phyloP scores from a whole-genome alignment of 2,329 filamentous ascomycete genomes.

The Talaromyces sp. region DNA sequence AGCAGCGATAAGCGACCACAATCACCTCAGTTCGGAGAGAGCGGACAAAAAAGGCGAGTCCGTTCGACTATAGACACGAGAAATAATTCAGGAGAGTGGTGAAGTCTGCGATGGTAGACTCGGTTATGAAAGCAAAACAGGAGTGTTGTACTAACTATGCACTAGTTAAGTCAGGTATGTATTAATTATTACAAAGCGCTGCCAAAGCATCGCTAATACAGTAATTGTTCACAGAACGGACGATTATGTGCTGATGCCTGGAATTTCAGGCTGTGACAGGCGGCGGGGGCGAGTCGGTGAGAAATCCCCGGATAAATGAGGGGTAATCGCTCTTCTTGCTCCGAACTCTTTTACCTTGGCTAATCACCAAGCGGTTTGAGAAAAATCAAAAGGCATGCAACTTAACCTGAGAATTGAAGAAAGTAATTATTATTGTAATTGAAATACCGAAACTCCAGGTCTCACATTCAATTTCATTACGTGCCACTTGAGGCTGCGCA shows the following conservation, averaged over 20 bases:
- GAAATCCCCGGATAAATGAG: not conserved
- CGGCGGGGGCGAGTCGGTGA: conserved; percentile 16
- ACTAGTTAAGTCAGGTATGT: not conserved
- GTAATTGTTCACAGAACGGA: too few species aligned
- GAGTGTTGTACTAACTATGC: not conserved
- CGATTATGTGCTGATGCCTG: not conserved
- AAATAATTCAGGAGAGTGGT: not conserved
- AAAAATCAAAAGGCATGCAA: not conserved
- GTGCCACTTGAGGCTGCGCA: conserved; percentile 7
- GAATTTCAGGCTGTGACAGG: conserved; percentile 6
- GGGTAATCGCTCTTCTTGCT: not conserved
- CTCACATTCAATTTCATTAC: not conserved
- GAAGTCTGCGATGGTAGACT: not conserved
- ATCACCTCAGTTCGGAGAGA: not conserved
- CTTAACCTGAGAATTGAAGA: not conserved
- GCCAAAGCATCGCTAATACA: not conserved
- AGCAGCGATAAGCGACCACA: conserved; percentile 11
- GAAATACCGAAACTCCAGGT: not conserved
- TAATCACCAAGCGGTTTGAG: not conserved
- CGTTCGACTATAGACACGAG: not conserved
- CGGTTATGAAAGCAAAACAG: not conserved
- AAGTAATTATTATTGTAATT: not conserved
- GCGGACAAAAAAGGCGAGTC: not conserved
- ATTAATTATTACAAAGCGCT: conserved; percentile 2
- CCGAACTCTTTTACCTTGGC: not conserved